Percentiles rank a stretch among this genome's conserved stretches.
Evolutionary conservation across 495 filamentous ascomycete genomes (phyloP).

Genomic region (Tuber borchii): DNA sequence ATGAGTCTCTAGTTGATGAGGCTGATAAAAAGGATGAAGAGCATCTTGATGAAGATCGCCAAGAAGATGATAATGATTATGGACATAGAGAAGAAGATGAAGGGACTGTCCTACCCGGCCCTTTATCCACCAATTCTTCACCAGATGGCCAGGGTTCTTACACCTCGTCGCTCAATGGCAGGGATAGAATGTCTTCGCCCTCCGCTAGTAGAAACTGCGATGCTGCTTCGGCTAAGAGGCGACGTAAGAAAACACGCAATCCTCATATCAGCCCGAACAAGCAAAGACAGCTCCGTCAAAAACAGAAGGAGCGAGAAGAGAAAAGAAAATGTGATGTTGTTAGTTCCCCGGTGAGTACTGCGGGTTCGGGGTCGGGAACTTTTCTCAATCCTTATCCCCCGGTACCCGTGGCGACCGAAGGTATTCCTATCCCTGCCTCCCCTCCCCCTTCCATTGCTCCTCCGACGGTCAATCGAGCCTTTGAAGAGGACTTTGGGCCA

Average conservation of each 20-base stretch:
- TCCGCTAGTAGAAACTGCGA: constrained; percentile 27
- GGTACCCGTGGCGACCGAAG: not conserved
- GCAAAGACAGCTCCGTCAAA: constrained; percentile 25
- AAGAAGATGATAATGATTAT: constrained; percentile 1
- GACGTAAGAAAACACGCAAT: constrained; percentile 34
- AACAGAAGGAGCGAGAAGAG: constrained; percentile 33
- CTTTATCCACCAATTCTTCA: constrained; percentile 1
- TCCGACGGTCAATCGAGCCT: constrained; percentile 24
- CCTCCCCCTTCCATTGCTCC: not conserved
- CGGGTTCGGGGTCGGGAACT: constrained; percentile 21
- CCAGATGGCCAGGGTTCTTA: not conserved
- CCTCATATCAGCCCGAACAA: constrained; percentile 32
- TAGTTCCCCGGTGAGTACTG: constrained; percentile 5
- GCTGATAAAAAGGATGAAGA: not conserved
- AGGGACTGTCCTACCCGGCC: not conserved
- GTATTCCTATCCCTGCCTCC: not conserved
- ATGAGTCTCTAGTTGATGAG: not conserved
- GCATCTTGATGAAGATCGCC: not conserved
- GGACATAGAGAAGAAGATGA: not conserved
- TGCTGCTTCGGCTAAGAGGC: constrained; percentile 22
- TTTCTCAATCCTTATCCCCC: not conserved
- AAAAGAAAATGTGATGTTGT: constrained; percentile 31
- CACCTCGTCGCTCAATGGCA: not conserved
- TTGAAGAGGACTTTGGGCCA: constrained; percentile 32
- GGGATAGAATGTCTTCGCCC: constrained; percentile 10